phyloP scores from a whole-genome alignment of 2,329 filamentous ascomycete genomes.

The Ceratocystis variospora region DNA sequence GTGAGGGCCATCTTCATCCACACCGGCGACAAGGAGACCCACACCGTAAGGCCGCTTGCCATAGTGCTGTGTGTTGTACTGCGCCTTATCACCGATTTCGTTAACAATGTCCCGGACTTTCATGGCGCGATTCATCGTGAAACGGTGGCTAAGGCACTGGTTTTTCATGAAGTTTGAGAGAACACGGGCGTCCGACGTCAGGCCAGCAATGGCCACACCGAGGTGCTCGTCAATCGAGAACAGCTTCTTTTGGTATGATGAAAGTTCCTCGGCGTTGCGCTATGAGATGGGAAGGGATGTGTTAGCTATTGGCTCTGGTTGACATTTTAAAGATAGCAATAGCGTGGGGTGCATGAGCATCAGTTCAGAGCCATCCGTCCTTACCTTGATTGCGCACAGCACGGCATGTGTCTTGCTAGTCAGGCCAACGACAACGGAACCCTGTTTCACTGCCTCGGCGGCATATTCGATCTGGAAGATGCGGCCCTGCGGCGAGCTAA shows the following conservation, averaged over 20 bases:
- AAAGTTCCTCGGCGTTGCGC: conserved; percentile 98
- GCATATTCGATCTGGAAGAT: conserved; percentile 99
- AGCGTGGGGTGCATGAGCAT: too few species aligned
- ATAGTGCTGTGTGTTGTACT: conserved; percentile 95
- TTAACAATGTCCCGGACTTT: conserved; percentile 77
- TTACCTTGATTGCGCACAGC: conserved; percentile 88
- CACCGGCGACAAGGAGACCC: conserved; percentile 73
- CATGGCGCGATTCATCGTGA: conserved; percentile 91
- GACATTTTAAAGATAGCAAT: background rate
- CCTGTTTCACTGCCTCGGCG: conserved; percentile 96
- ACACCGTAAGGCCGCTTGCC: conserved; percentile 86
- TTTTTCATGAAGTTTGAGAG: conserved; percentile 99
- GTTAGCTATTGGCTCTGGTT: conserved; percentile 8
- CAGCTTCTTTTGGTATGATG: conserved; percentile 99
- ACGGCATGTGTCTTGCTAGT: conserved; percentile 97
- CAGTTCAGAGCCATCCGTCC: background rate
- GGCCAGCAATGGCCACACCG: conserved; percentile 87
- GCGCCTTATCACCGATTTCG: conserved; percentile 89
- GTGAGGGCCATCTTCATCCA: conserved; percentile 87
- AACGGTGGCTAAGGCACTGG: conserved; percentile 86
- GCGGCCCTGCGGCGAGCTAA: conserved; percentile 90
- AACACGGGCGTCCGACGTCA: conserved; percentile 93
- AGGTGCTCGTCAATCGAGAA: conserved; percentile 93
- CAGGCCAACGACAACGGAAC: conserved; percentile 91
- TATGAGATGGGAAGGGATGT: conserved; percentile 27